phyloP scores from a whole-genome alignment of 2,329 filamentous ascomycete genomes.

The Anthostomella pinea region DNA sequence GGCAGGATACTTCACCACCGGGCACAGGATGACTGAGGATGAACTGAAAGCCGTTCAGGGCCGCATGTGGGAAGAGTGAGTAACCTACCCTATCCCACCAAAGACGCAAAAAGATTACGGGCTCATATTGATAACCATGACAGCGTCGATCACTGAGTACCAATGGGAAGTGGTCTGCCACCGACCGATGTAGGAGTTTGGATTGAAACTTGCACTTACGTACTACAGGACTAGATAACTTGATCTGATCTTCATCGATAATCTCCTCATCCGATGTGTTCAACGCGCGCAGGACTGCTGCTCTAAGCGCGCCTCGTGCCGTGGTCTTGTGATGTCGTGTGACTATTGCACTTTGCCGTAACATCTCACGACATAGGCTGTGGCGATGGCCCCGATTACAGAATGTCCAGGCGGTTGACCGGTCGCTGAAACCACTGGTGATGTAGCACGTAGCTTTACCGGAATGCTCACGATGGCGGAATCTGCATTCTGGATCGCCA shows the following conservation, averaged over 20 bases:
- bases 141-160: slow-evolving; percentile 41
- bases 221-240: slow-evolving; percentile 18
- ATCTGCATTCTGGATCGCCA: slow-evolving; percentile 1
- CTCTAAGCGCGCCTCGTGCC: slow-evolving; percentile 10
- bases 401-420: slow-evolving; percentile 21
- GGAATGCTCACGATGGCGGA: slow-evolving; percentile 12
- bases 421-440: slow-evolving; percentile 10
- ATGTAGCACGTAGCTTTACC: slow-evolving; percentile 18
- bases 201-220: slow-evolving; percentile 13
- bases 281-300: slow-evolving; percentile 15
- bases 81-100: slow-evolving; percentile 20
- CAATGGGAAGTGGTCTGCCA: slow-evolving; percentile 15
- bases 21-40: slow-evolving; percentile 82
- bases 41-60: slow-evolving; percentile 85
- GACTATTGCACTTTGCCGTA: slow-evolving; percentile 3
- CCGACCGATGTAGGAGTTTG: slow-evolving; percentile 19
- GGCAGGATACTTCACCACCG: slow-evolving; percentile 75
- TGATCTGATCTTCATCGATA: slow-evolving; percentile 13
- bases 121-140: slow-evolving; percentile 23
- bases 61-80: slow-evolving; percentile 83
- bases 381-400: slow-evolving; percentile 13
- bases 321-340: slow-evolving; percentile 8
- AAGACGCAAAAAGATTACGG: slow-evolving; percentile 9
- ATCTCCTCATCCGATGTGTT: slow-evolving; percentile 21
- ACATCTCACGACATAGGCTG: slow-evolving; percentile 2